phyloP scores from a whole-genome alignment of 1,284 basidiomycete species.

The Dichomitus squalens region DNA sequence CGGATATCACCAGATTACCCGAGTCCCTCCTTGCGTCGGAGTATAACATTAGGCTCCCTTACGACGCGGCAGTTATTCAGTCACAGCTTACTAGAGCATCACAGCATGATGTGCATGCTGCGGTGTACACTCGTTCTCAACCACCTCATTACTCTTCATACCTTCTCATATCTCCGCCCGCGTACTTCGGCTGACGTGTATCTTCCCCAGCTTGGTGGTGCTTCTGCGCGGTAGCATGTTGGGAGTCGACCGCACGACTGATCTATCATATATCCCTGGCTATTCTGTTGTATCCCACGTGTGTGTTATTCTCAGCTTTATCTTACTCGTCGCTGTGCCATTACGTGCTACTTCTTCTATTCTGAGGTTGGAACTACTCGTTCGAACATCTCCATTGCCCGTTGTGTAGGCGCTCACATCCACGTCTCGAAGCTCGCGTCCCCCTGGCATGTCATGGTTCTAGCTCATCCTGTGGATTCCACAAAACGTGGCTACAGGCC shows the following conservation, averaged over 20 bases:
- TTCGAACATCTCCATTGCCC: too few species aligned
- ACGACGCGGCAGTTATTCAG: too few species aligned
- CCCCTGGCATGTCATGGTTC: not conserved
- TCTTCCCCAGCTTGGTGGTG: conserved; percentile 11
- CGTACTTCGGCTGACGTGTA: not conserved
- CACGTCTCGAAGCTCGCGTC: not conserved
- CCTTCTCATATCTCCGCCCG: not conserved
- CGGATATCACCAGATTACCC: too few species aligned
- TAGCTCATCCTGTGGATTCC: not conserved
- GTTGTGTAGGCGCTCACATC: too few species aligned
- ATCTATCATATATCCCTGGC: conserved; percentile 13
- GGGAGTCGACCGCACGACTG: not conserved
- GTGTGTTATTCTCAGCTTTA: conserved; percentile 10
- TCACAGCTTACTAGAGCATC: too few species aligned
- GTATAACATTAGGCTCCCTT: too few species aligned
- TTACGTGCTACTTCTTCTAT: not conserved
- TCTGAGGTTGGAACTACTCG: not conserved
- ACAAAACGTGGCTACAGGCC: not conserved
- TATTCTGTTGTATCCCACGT: conserved; percentile 12
- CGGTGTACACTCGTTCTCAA: too few species aligned
- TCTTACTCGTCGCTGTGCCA: not conserved
- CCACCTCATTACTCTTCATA: too few species aligned
- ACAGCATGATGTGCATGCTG: too few species aligned
- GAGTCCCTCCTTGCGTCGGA: too few species aligned
- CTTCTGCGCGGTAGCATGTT: conserved; percentile 1